These are phyloP conservation scores for Syzygium oleosum DNA, from an alignment of 345 rosid species.

Conservation along the genomic window DNA sequence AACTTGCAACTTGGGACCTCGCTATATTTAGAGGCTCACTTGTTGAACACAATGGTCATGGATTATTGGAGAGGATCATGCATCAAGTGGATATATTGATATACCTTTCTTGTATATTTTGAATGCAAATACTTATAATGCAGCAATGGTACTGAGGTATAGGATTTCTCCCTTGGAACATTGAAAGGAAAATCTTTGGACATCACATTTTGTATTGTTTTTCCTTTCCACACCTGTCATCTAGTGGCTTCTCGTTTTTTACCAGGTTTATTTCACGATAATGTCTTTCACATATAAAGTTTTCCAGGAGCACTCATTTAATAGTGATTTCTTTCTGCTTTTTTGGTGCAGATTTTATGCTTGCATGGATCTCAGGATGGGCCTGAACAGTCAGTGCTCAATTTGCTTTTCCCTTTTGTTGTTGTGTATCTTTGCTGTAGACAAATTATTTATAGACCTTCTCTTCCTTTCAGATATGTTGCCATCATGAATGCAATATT, in stretches of 20 bases:
- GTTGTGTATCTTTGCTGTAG: slow-evolving; percentile 1
- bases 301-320: background rate
- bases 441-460: background rate
- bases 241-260: background rate
- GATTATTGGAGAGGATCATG: background rate
- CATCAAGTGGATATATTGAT: background rate
- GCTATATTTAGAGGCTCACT: background rate
- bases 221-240: background rate
- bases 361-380: slow-evolving; percentile 98
- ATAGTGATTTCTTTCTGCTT: slow-evolving; percentile 2
- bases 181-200: background rate
- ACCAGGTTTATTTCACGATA: background rate
- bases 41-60: background rate
- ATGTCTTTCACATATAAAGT: background rate
- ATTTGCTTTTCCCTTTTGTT: slow-evolving; percentile 2
- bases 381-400: slow-evolving; percentile 77
- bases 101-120: background rate
- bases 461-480: slow-evolving; percentile 63
- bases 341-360: slow-evolving; percentile 67
- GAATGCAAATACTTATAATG: background rate
- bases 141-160: background rate
- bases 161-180: background rate
- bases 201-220: background rate
- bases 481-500: slow-evolving; percentile 95
- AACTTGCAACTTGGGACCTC: background rate